A percentile compares a stretch with the other conserved stretches of the same genome.
Conservation (phyloP, 2,329 filamentous ascomycete species). For the Colletotrichum phormii region DNA sequence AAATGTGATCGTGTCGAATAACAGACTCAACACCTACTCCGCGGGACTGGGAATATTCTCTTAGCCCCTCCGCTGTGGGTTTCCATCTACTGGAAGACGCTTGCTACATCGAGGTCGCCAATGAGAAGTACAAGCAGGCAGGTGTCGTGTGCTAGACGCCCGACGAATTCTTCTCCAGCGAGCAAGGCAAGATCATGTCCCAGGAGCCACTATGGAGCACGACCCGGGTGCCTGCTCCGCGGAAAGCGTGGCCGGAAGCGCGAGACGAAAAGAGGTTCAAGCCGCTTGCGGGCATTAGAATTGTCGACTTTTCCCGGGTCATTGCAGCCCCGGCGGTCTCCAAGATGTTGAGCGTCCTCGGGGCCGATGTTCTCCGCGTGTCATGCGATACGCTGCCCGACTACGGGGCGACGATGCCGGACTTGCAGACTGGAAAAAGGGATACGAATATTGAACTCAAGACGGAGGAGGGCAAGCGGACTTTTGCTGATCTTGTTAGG, state of each 20-base stretch:
- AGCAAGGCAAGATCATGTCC: constrained; percentile 42
- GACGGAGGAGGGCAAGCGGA: constrained; percentile 41
- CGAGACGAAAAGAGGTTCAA: constrained; percentile 38
- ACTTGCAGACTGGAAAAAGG: constrained; percentile 48
- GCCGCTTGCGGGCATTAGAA: constrained; percentile 47
- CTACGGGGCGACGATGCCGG: constrained; percentile 43
- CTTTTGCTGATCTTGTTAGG: constrained; percentile 41
- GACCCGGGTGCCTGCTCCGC: constrained; percentile 7
- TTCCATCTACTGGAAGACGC: neutral
- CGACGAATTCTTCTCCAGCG: constrained; percentile 45
- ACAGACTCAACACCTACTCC: neutral
- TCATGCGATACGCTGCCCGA: constrained; percentile 46
- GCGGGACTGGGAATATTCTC: neutral
- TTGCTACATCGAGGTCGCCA: constrained; percentile 39
- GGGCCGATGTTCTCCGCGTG: constrained; percentile 41
- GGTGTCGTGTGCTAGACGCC: constrained; percentile 47
- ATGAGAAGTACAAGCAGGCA: constrained; percentile 48
- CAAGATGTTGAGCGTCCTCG: constrained; percentile 46
- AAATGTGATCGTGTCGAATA: neutral
- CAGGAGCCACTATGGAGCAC: constrained; percentile 41
- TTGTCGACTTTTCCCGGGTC: constrained; percentile 45
- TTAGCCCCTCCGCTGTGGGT: accelerated
- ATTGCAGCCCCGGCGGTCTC: constrained; percentile 45
- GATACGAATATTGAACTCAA: constrained; percentile 47
- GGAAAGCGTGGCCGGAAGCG: constrained; percentile 39